Base-by-base conservation (phyloP, 306 rosid genomes). In the Cicer chorassanicum region DNA sequence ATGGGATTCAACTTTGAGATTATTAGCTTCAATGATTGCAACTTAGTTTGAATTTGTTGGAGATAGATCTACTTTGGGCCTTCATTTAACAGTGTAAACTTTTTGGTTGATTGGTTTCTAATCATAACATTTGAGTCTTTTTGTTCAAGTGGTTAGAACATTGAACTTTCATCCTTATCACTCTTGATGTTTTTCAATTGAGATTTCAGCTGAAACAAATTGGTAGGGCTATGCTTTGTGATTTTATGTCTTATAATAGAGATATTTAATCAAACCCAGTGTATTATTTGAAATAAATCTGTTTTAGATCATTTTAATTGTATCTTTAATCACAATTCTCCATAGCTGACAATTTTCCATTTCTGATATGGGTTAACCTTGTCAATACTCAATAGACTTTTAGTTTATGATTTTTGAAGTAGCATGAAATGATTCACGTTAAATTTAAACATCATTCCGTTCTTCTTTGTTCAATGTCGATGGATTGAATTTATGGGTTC, bases 401-500 rank as follows among this genome's bases (percentile, higher is more conserved):
- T 53, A 42, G 54, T 53, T 68, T 44, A 14, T 68, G 49, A 15
- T 16, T 53, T 65, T 64, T 70, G 44, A 53, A 77, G 68, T 65
- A 70, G 18, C 57, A 34, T 66, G 65, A 43, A 55, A 67, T 70
- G 21, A 62, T 71, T 71, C 51, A 3, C 72, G 51, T 16, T 39
- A 70, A 44, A 45, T 78, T 75, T 75, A 66, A 55, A 68, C 72
- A 57, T 42, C 50, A 42, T 51, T 65, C 62, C 63, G 1, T 21
- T 50, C 12, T 14, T 15, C 39, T 73, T 36, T 50, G 61, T 49
- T 75, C 42, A 29, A 16, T 46, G 38, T 41, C 40, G 71, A 69
- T 8, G 34, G 50, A 45, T 69, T 29, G 29, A 72, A 36, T 78
- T 85, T 42, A 78, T 54, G 39, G 36, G 48, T 62, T 78, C 44